A percentile compares a stretch with the other conserved stretches of the same genome.
phyloP scores from a whole-genome alignment of 305 asterid genomes.

The Fraxinus greggii region DNA sequence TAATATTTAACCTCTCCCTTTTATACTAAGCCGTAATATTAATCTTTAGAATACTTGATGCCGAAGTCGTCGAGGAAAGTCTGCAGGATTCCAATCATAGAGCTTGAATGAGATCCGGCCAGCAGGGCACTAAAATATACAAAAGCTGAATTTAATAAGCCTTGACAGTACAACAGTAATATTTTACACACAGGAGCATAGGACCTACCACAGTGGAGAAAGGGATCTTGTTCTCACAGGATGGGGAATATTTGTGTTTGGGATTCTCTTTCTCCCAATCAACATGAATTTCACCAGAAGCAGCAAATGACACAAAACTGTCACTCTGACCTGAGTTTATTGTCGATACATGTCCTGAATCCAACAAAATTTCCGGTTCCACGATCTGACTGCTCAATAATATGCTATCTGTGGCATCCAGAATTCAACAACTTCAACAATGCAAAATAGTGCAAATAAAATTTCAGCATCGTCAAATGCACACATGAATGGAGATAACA shows the following conservation, averaged over 20 bases:
- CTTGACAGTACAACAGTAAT: conserved; percentile 20
- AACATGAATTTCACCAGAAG: conserved; percentile 46
- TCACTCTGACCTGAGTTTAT: conserved; percentile 46
- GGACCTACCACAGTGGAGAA: conserved; percentile 65
- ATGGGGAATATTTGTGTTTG: conserved; percentile 44
- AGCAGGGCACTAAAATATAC: conserved; percentile 64
- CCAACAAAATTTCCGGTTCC: conserved; percentile 52
- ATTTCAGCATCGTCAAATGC: not conserved
- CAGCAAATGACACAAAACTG: conserved; percentile 40
- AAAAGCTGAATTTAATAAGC: conserved; percentile 18
- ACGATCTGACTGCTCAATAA: conserved; percentile 42
- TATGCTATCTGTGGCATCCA: conserved; percentile 47
- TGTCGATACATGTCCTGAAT: conserved; percentile 49
- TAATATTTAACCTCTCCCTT: conserved; percentile 25
- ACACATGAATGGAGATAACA: not conserved
- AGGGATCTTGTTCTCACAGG: conserved; percentile 60
- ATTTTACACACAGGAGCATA: not conserved
- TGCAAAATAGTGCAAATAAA: not conserved
- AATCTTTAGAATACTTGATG: conserved; percentile 81
- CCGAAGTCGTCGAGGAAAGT: conserved; percentile 88
- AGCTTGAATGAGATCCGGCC: conserved; percentile 94
- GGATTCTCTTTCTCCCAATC: conserved; percentile 48
- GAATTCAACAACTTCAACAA: conserved; percentile 16
- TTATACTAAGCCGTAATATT: conserved; percentile 66
- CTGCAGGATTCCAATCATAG: conserved; percentile 95